phyloP scores from a whole-genome alignment of 129 eudicot species.

The Saposhnikovia divaricata region DNA sequence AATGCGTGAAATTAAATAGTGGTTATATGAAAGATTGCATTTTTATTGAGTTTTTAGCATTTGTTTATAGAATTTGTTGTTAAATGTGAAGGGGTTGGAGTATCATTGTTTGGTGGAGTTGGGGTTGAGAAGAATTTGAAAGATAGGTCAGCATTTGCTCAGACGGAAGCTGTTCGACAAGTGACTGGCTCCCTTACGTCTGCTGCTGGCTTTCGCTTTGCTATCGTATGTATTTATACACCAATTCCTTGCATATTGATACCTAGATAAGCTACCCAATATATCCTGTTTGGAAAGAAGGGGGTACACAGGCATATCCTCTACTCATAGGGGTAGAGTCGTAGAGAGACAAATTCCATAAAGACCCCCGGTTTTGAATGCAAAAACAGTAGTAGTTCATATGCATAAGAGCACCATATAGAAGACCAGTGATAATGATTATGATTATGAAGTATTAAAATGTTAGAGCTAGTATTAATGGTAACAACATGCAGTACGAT shows the following conservation, averaged over 20 bases:
- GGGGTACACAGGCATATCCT: no score
- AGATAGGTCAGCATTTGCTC: constrained; percentile 21
- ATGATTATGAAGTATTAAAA: not conserved
- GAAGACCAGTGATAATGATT: not conserved
- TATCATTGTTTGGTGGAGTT: constrained; percentile 14
- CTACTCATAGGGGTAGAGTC: no score
- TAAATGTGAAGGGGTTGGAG: not conserved
- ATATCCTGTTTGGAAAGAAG: no score
- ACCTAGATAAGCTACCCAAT: not conserved
- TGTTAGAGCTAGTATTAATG: not conserved
- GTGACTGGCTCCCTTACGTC: constrained; percentile 57
- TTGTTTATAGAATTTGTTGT: not conserved
- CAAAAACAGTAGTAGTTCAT: not conserved
- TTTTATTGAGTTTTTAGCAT: not conserved
- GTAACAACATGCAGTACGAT: not conserved
- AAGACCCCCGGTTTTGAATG: not conserved
- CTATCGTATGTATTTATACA: constrained; percentile 36
- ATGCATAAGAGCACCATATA: not conserved
- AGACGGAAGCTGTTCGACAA: constrained; percentile 59
- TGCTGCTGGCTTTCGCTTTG: constrained; percentile 72
- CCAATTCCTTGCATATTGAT: not conserved
- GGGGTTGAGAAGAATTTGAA: constrained; percentile 17
- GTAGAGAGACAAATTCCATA: not conserved
- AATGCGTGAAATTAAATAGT: not conserved
- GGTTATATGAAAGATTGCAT: not conserved